Percentiles rank a stretch among this genome's conserved stretches.
These are phyloP conservation scores for Acorus gramineus DNA, from an alignment of 106 monocot genomes.

Conservation along the genomic window DNA sequence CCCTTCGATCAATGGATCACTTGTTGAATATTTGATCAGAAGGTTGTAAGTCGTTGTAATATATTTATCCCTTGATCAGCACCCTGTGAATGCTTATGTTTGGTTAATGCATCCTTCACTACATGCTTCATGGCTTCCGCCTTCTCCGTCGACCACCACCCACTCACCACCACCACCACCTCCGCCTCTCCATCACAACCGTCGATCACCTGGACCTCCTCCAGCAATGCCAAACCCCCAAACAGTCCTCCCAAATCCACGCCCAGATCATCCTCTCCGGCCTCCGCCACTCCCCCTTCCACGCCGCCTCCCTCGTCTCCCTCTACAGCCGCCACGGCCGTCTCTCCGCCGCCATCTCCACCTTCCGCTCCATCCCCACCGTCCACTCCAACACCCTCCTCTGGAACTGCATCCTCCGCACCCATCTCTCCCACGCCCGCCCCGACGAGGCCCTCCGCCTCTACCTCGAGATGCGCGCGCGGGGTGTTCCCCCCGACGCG, in stretches of 20 bases:
- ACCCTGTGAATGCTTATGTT: no score
- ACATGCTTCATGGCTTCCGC: no score
- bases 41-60: no score
- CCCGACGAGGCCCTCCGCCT: slow-evolving; percentile 13
- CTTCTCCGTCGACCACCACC: no score
- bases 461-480: slow-evolving; percentile 17
- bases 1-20: no score
- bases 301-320: slow-evolving; percentile 32
- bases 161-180: neutral
- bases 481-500: slow-evolving; percentile 20
- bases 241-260: slow-evolving; percentile 15
- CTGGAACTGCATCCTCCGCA: slow-evolving; percentile 55
- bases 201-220: slow-evolving; percentile 13
- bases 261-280: slow-evolving; percentile 13
- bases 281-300: slow-evolving; percentile 20
- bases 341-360: slow-evolving; percentile 18
- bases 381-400: slow-evolving; percentile 12
- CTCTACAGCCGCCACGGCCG: slow-evolving; percentile 24
- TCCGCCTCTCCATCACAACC: neutral
- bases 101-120: no score
- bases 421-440: slow-evolving; percentile 22
- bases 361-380: slow-evolving; percentile 14
- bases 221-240: slow-evolving; percentile 18
- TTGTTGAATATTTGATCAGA: no score
- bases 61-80: no score